Percentiles rank a stretch among this genome's conserved stretches.
These are phyloP conservation scores for Mucor plumbeus DNA, from an alignment of 371 early-diverging fungal species.

Conservation along the genomic window DNA sequence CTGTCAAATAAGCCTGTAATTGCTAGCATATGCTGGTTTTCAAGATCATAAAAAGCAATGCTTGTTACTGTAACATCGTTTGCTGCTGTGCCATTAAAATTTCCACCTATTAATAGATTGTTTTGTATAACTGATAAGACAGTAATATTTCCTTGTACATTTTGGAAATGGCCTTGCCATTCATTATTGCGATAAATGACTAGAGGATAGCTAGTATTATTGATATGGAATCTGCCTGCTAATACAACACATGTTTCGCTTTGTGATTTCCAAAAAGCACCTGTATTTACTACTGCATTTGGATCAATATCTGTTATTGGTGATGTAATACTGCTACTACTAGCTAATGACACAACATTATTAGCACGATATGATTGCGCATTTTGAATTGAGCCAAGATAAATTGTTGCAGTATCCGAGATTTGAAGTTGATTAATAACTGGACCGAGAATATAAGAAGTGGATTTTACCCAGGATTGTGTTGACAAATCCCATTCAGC, in stretches of 20 bases:
- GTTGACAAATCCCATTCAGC: conserved; percentile 25
- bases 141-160: conserved; percentile 35
- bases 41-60: conserved; percentile 41
- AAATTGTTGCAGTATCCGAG: conserved; percentile 1
- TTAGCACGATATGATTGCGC: conserved; percentile 46
- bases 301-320: conserved; percentile 20
- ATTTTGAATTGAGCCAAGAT: conserved; percentile 32
- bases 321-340: background rate
- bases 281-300: conserved; percentile 27
- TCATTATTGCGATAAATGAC: conserved; percentile 35
- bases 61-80: conserved; percentile 16
- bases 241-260: conserved; percentile 17
- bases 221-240: conserved; percentile 37
- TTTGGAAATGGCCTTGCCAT: conserved; percentile 33
- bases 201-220: conserved; percentile 23
- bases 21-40: conserved; percentile 14
- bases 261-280: conserved; percentile 42
- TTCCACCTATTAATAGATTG: conserved; percentile 40
- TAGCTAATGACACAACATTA: conserved; percentile 14
- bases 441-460: conserved; percentile 30
- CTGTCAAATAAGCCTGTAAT: conserved; percentile 32
- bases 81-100: conserved; percentile 30
- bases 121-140: conserved; percentile 30
- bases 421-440: conserved; percentile 14
- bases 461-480: conserved; percentile 27